Evolutionary conservation across 23 red algal genomes (phyloP), one percentile per base, ranked within the genome.

Genomic region (Agarophyton chilense): DNA sequence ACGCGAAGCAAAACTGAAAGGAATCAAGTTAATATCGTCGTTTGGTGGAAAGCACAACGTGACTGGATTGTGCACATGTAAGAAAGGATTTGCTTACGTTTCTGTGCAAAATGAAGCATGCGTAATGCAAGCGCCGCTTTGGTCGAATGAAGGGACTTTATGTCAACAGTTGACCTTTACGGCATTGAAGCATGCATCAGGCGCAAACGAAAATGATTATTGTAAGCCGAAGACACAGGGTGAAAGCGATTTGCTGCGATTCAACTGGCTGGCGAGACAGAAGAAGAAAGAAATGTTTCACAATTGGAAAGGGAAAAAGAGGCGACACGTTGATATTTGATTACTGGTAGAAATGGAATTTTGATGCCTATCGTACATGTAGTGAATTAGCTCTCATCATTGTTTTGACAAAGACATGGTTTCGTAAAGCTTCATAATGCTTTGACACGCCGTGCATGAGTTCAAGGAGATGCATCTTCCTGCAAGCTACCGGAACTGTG

Each of bases 241-340:
- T 10, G 13, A 32, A 29, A 29, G 18, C 25, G 41, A 51, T 29
- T 11, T 52, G 71, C 25, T 76, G 38, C 71, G 41, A 33, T 76
- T 76, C 33, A 41, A 76, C 17, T 76, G 71, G 71, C 8, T 76
- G 25, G 47, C 41, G 25, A 9, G 47, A 29, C 71, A 76, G 39
- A 9, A 39, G 41, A 76, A 76, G 47, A 47, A 52, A 29, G 36
- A 76, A 39, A 76, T 76, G 71, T 33, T 76, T 21, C 25, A 42
- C 13, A 52, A 76, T 25, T 76, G 71, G 71, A 76, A 76, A 52
- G 71, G 71, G 43, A 76, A 76, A 29, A 76, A 76, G 71, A 76
- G 71, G 31, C 41, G 47, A 26, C 71, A 76, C 22, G 22, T 76
- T 29, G 71, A 76, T 14, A 76, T 76, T 6, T 76, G 61, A 66